Percentiles rank a stretch among this genome's conserved stretches.
Conservation (phyloP, 768 basidiomycete species). For the Asterophora lycoperdoides region DNA sequence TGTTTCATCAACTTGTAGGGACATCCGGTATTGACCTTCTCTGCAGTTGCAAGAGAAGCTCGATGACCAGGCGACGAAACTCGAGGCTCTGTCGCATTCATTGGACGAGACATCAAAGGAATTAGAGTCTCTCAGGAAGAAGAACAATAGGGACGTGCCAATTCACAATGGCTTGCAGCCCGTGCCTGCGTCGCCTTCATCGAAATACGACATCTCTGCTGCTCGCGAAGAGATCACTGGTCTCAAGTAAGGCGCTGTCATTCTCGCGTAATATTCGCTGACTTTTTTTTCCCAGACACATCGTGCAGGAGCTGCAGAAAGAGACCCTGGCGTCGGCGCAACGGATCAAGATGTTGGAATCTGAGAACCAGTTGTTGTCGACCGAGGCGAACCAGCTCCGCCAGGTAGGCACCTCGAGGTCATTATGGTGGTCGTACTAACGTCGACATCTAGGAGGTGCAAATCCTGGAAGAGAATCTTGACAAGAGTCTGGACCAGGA, state of each 20-base stretch:
- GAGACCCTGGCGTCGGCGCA: constrained; percentile 64
- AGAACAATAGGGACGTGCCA: constrained; percentile 51
- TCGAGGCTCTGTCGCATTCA: constrained; percentile 25
- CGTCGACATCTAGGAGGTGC: constrained; percentile 54
- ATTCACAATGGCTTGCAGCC: constrained; percentile 37
- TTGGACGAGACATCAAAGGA: constrained; percentile 40
- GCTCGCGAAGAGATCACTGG: constrained; percentile 72
- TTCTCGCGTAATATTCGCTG: neutral
- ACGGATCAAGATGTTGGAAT: constrained; percentile 65
- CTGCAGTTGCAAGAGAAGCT: constrained; percentile 25
- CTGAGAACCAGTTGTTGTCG: constrained; percentile 68
- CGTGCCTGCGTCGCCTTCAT: constrained; percentile 28
- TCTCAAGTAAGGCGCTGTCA: constrained; percentile 55
- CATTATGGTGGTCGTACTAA: neutral
- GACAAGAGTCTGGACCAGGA: constrained; percentile 57
- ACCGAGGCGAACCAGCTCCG: constrained; percentile 70
- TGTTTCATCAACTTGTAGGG: constrained; percentile 1
- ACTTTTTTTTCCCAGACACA: constrained; percentile 47
- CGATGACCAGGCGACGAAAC: constrained; percentile 23
- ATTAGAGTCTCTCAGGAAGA: constrained; percentile 55
- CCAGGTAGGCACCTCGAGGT: constrained; percentile 41
- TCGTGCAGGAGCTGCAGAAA: constrained; percentile 84
- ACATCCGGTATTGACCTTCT: neutral
- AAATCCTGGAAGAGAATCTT: constrained; percentile 70
- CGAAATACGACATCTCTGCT: constrained; percentile 49